Conservation (phyloP, 768 basidiomycete genomes). For the Amanita rubescens region DNA sequence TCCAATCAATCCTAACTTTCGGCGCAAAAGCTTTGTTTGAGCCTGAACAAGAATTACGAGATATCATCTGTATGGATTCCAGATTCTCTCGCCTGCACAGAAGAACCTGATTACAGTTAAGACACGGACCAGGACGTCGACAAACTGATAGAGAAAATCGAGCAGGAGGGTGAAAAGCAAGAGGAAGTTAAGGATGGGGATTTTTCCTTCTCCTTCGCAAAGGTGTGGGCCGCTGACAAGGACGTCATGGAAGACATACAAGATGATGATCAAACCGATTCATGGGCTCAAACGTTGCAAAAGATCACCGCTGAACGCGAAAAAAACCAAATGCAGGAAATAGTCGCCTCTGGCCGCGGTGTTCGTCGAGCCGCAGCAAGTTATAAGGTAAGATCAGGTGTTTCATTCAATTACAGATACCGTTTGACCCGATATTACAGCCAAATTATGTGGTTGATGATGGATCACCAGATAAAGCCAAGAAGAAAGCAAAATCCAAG, state of each 20-base stretch:
- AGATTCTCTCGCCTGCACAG: not conserved
- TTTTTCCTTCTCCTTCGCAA: conserved; percentile 78
- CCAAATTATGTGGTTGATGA: conserved; percentile 25
- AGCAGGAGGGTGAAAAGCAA: conserved; percentile 57
- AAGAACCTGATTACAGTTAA: conserved; percentile 17
- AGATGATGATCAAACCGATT: conserved; percentile 60
- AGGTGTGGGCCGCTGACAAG: conserved; percentile 84
- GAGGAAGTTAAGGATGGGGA: conserved; percentile 41
- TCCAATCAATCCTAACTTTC: conserved; percentile 85
- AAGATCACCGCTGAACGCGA: conserved; percentile 38
- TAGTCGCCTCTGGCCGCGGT: conserved; percentile 63
- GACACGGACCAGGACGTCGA: conserved; percentile 81
- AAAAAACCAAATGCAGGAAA: conserved; percentile 34
- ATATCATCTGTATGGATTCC: conserved; percentile 56
- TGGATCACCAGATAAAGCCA: conserved; percentile 13
- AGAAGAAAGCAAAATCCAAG: conserved; percentile 14
- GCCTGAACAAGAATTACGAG: conserved; percentile 46
- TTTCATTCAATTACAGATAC: not conserved
- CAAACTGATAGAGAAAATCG: conserved; percentile 80
- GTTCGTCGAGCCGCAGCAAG: conserved; percentile 71
- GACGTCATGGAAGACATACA: conserved; percentile 61
- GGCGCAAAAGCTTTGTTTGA: conserved; percentile 86
- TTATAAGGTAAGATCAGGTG: conserved; percentile 14
- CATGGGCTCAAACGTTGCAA: conserved; percentile 74
- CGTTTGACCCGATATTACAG: not conserved